A percentile compares a stretch with the other conserved stretches of the same genome.
Evolutionary conservation across 768 basidiomycete genomes (phyloP).

Genomic region (Tylopilus vinaceipallidus): DNA sequence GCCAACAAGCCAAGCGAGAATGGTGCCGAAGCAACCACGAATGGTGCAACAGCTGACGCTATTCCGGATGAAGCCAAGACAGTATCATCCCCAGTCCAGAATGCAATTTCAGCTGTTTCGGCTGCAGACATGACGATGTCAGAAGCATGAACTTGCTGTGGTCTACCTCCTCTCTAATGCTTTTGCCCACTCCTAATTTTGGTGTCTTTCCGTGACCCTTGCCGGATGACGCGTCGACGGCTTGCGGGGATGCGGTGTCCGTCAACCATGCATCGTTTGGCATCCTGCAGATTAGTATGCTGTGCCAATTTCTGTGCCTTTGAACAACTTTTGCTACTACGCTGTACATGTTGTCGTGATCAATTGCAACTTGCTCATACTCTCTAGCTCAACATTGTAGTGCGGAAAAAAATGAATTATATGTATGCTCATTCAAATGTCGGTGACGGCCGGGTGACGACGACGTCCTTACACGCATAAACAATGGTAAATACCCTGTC

Average conservation of each 20-base stretch:
- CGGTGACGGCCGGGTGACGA: too few species aligned
- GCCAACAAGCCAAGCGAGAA: slow-evolving; percentile 34
- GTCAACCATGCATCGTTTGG: slow-evolving; percentile 23
- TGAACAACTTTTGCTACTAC: slow-evolving; percentile 17
- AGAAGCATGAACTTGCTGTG: slow-evolving; percentile 31
- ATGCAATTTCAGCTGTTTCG: slow-evolving; percentile 28
- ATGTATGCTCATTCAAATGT: slow-evolving; percentile 10
- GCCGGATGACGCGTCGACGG: slow-evolving; percentile 4
- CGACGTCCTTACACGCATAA: too few species aligned
- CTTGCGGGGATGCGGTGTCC: slow-evolving; percentile 10
- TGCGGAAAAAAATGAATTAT: slow-evolving; percentile 19
- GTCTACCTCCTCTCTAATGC: slow-evolving; percentile 8
- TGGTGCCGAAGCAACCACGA: slow-evolving; percentile 26
- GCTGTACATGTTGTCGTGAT: slow-evolving; percentile 31
- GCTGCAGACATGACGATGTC: slow-evolving; percentile 43
- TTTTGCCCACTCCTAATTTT: slow-evolving; percentile 14
- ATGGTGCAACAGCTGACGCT: slow-evolving; percentile 24
- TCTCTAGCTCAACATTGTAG: slow-evolving; percentile 21
- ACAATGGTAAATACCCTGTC: too few species aligned
- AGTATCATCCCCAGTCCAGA: slow-evolving; percentile 24
- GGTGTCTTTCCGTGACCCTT: slow-evolving; percentile 10
- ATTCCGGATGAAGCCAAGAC: slow-evolving; percentile 23
- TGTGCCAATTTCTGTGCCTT: slow-evolving; percentile 23
- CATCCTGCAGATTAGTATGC: slow-evolving; percentile 18
- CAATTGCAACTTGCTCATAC: slow-evolving; percentile 27